These are phyloP conservation scores for Globisporangium rhizosaccharum DNA, from an alignment of 352 stramenopile species.

Conservation along the genomic window DNA sequence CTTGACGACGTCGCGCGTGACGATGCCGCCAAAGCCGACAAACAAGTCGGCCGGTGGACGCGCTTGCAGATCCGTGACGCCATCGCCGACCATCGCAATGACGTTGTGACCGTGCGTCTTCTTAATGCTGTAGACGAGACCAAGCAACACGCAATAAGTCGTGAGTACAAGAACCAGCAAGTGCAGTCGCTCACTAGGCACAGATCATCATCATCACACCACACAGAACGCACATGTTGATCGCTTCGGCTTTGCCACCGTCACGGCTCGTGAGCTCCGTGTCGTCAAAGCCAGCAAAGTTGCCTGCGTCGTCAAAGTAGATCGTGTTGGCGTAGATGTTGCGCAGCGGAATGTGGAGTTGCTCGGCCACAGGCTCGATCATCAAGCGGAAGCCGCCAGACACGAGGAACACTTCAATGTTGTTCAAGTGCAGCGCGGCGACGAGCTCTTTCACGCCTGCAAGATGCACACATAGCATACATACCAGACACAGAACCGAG, in stretches of 20 bases:
- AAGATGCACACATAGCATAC: too few relatives aligned
- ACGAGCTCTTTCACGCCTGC: slow-evolving; percentile 88
- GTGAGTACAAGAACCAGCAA: neutral
- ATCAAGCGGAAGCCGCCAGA: slow-evolving; percentile 97
- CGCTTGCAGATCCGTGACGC: slow-evolving; percentile 97
- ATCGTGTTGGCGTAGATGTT: slow-evolving; percentile 99
- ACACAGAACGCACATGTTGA: slow-evolving; percentile 48
- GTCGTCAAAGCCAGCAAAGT: slow-evolving; percentile 93
- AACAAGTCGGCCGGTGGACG: slow-evolving; percentile 96
- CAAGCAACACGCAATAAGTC: neutral
- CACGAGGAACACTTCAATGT: slow-evolving; percentile 96
- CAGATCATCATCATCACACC: neutral
- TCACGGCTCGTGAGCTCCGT: slow-evolving; percentile 91
- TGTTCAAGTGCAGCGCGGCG: slow-evolving; percentile 80
- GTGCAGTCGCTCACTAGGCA: neutral
- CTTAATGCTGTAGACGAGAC: slow-evolving; percentile 78
- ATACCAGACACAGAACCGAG: slow-evolving; percentile 5
- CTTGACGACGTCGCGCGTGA: slow-evolving; percentile 91
- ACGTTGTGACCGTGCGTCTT: slow-evolving; percentile 88
- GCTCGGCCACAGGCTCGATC: slow-evolving; percentile 95
- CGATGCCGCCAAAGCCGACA: slow-evolving; percentile 97
- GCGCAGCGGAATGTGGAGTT: slow-evolving; percentile 72
- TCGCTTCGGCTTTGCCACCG: slow-evolving; percentile 72
- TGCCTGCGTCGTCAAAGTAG: slow-evolving; percentile 87
- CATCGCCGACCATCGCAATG: slow-evolving; percentile 99